A percentile compares a stretch with the other conserved stretches of the same genome.
These are phyloP conservation scores for Kurtzmaniella quercitrusa DNA, from an alignment of 1,139 yeast species.

Conservation along the genomic window DNA sequence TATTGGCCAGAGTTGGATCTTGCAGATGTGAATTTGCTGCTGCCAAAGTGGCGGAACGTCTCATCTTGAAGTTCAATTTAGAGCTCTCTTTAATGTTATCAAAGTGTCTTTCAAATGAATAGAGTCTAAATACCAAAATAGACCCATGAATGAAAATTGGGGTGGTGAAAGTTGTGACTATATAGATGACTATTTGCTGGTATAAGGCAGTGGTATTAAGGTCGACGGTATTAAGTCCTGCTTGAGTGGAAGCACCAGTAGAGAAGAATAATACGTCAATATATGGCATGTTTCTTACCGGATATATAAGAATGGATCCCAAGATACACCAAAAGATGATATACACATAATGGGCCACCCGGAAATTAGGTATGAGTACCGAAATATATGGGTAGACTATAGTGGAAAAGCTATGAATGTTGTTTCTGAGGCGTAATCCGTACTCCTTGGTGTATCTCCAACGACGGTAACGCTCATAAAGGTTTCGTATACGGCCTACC, in stretches of 20 bases:
- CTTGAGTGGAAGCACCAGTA: constrained; percentile 80
- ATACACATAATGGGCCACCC: constrained; percentile 74
- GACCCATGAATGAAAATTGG: constrained; percentile 88
- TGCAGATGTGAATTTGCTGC: constrained; percentile 42
- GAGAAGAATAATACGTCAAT: constrained; percentile 78
- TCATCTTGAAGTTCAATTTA: constrained; percentile 69
- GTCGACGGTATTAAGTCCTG: constrained; percentile 82
- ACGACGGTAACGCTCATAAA: constrained; percentile 2
- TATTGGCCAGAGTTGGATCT: constrained; percentile 25
- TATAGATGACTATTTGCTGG: constrained; percentile 71
- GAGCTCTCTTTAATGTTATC: constrained; percentile 76
- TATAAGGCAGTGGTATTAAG: constrained; percentile 57
- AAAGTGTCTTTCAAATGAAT: constrained; percentile 86
- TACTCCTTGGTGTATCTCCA: constrained; percentile 4
- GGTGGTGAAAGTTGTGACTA: constrained; percentile 63
- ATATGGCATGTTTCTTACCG: constrained; percentile 61
- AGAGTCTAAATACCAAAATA: constrained; percentile 72
- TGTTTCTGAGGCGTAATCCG: constrained; percentile 21
- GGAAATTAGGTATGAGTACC: constrained; percentile 64
- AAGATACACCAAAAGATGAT: constrained; percentile 50
- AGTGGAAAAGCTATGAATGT: constrained; percentile 20
- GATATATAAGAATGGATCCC: constrained; percentile 72
- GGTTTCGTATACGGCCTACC: background rate
- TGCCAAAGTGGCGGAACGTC: constrained; percentile 73
- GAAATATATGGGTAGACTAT: constrained; percentile 41